Conservation (phyloP, 192 early-diverging fungal genomes). For the Backusella mclennaniae region DNA sequence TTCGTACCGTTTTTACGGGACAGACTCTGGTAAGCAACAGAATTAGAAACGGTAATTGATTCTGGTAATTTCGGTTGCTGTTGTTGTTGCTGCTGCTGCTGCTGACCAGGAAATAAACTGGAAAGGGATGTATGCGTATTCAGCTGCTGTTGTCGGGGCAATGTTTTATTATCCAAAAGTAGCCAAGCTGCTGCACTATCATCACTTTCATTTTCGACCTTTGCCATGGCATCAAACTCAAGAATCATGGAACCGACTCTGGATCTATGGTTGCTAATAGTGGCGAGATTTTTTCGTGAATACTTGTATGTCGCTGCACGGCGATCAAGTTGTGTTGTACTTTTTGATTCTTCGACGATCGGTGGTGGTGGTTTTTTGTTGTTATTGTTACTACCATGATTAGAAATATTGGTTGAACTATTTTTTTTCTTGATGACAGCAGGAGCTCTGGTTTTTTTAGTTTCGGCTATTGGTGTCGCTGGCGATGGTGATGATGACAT, state of each 20-base stretch:
- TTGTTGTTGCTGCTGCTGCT: not conserved
- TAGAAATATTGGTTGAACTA: too few species aligned
- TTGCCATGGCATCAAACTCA: constrained; percentile 32
- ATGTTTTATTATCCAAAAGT: constrained; percentile 21
- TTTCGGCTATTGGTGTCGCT: not conserved
- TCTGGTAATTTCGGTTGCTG: not conserved
- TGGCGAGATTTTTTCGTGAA: constrained; percentile 7
- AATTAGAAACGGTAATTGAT: constrained; percentile 2
- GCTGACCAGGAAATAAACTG: not conserved
- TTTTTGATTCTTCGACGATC: not conserved
- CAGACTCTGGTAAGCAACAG: constrained; percentile 13
- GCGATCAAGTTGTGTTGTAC: not conserved
- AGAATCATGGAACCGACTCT: constrained; percentile 30
- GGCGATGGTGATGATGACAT: not conserved
- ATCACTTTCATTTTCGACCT: not conserved
- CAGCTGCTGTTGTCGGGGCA: not conserved
- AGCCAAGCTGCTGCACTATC: constrained; percentile 18
- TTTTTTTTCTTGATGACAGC: not conserved
- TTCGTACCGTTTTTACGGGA: constrained; percentile 16
- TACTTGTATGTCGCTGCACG: constrained; percentile 32
- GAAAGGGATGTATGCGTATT: not conserved
- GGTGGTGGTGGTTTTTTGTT: not conserved
- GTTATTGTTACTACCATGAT: not conserved
- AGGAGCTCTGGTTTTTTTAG: not conserved
- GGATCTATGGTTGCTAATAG: not conserved